Base-by-base conservation (phyloP, 139 green algal species). In the Parachlorella kessleri region DNA sequence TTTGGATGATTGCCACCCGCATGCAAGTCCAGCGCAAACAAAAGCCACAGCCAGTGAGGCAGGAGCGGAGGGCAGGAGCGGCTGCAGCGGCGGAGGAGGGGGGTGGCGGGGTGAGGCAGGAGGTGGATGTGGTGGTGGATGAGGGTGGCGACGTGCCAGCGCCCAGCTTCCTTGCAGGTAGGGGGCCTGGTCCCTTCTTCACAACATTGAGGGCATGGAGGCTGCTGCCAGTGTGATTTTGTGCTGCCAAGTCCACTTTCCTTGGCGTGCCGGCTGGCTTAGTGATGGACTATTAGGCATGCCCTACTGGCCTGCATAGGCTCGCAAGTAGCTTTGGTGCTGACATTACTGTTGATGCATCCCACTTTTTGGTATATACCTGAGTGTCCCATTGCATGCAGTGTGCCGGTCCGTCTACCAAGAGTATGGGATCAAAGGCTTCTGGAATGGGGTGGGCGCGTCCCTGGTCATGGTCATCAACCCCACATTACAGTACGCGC, bases 1-100 rank as follows among this genome's bases (percentile, higher is more conserved):
- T 98, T 55, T 98, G 95, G 95, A 86, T 97, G 73, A 79, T 98
- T 30, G 91, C 94, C 14, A 97, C 92, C 1, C 88, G 91, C 72
- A 94, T 98, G 93, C 94, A 98, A 84, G 86, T 89, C 4, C 42
- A 80, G 54, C 40, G 66, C 9, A 33, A 59, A 59, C 14, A 18
- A 59, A 66, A 3, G 32, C 42, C 30, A 42, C 30, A 38, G 26
- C 18, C 6, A 41, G 37, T 2, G 7, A 37, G 76, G 48, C 32
- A 36, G 42, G 39, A n/a, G 28, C 42, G 40, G 40, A 55, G 23
- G 36, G 72, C 71, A 35, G 42, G n/a, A 59, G 53, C 26, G 41
- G 1, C 65, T 71, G 37, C 68, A 64, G 35, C 30, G 28, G n/a
- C 54, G 65, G 35, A 81, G 32, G 33, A 73, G 55, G 28, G 40